Evolutionary conservation across 2,329 filamentous ascomycete species (phyloP).

Genomic region (Monosporascus sp.): DNA sequence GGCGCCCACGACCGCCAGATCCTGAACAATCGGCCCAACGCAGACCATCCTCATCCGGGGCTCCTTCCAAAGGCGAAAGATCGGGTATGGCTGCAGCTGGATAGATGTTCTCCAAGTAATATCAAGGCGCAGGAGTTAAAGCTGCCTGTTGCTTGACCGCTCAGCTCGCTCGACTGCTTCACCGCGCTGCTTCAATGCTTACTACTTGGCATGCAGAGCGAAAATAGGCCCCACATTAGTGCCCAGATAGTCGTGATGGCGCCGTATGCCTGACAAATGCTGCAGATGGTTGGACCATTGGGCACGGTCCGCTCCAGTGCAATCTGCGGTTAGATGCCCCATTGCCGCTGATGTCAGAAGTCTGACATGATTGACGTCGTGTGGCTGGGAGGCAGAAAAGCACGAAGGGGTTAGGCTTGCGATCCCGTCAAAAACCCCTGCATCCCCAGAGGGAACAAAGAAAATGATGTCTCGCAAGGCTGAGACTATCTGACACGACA

Average conservation of each 20-base stretch:
- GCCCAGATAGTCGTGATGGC: not conserved
- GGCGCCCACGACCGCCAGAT: not conserved
- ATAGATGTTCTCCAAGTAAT: not conserved
- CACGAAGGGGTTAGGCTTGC: conserved; percentile 7
- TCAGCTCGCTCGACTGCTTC: not conserved
- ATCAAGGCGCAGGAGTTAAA: not conserved
- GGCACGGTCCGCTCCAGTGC: conserved; percentile 15
- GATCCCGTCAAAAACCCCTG: conserved; percentile 14
- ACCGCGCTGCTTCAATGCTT: not conserved
- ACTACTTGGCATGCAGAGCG: conserved; percentile 1
- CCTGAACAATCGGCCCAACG: not conserved
- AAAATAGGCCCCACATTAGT: conserved; percentile 2
- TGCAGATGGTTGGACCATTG: conserved; percentile 3
- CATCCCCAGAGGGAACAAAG: conserved; percentile 9
- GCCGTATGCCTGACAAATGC: not conserved
- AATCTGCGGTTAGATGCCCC: conserved; percentile 6
- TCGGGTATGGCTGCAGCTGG: not conserved
- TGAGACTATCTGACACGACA: conserved; percentile 17
- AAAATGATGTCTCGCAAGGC: conserved; percentile 19
- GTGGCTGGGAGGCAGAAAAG: conserved; percentile 6
- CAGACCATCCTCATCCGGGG: not conserved
- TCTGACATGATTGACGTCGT: conserved; percentile 13
- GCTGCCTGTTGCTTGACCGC: not conserved
- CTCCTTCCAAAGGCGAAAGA: not conserved
- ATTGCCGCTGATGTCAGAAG: conserved; percentile 2